phyloP scores from a whole-genome alignment of 768 basidiomycete species.

The Tephrocybe sp. region DNA sequence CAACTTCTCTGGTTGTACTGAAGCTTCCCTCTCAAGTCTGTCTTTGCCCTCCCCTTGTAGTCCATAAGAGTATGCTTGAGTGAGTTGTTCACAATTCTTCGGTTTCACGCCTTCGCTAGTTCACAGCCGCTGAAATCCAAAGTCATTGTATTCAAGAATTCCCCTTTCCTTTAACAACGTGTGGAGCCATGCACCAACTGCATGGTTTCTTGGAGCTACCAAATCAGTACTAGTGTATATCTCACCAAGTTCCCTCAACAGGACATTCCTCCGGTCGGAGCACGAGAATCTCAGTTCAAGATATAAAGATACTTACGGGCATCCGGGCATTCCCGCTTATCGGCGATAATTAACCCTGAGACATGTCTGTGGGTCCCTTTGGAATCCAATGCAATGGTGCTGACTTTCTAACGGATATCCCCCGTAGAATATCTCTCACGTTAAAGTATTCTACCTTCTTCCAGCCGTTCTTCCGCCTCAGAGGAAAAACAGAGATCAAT shows the following conservation, averaged over 20 bases:
- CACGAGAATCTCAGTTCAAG: too few relatives aligned
- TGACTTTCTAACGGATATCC: not conserved
- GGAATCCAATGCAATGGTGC: too few relatives aligned
- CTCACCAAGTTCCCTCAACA: not conserved
- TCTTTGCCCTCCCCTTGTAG: too few relatives aligned
- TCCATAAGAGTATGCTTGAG: too few relatives aligned
- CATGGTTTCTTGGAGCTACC: not conserved
- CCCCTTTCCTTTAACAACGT: not conserved
- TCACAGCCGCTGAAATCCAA: too few relatives aligned
- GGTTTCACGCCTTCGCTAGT: too few relatives aligned
- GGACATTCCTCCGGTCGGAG: too few relatives aligned
- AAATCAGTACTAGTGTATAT: not conserved
- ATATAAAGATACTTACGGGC: not conserved
- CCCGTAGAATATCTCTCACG: not conserved
- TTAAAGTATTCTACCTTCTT: not conserved
- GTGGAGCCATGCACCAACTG: not conserved
- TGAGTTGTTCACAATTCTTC: too few relatives aligned
- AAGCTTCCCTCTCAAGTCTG: too few relatives aligned
- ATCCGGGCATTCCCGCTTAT: conserved; percentile 12
- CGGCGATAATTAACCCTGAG: not conserved
- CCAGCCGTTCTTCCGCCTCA: conserved; percentile 10
- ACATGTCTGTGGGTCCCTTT: not conserved
- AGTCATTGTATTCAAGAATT: not conserved
- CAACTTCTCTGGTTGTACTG: too few relatives aligned
- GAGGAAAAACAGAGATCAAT: not conserved